Evolutionary conservation across 495 filamentous ascomycete species (phyloP).

Genomic region (Aspergillus nidulans): DNA sequence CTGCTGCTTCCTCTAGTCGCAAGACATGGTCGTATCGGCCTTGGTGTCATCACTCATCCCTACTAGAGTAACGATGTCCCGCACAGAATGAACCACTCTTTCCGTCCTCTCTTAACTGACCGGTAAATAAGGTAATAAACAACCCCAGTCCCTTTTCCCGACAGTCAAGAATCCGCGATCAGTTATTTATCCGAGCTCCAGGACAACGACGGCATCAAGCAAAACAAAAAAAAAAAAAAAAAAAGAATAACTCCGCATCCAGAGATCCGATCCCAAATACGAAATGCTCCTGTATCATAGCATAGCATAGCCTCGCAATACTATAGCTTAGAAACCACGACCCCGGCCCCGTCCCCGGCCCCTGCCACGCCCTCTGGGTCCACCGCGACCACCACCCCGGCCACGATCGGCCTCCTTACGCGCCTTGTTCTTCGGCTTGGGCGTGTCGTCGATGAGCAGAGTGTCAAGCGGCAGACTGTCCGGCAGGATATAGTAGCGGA

Average conservation of each 20-base stretch:
- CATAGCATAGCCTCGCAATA: not conserved
- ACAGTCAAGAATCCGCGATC: not conserved
- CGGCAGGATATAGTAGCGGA: slow-evolving; percentile 90
- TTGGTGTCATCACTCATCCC: not conserved
- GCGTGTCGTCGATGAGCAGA: slow-evolving; percentile 88
- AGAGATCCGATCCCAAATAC: slow-evolving; percentile 5
- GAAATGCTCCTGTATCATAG: not conserved
- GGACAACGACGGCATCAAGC: not conserved
- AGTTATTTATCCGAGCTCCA: not conserved
- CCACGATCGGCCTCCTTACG: slow-evolving; percentile 83
- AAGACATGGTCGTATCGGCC: not conserved
- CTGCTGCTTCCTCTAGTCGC: not conserved
- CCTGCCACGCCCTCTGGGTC: slow-evolving; percentile 53
- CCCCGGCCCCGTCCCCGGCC: slow-evolving; percentile 64
- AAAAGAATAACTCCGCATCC: slow-evolving; percentile 8
- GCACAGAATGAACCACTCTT: not conserved
- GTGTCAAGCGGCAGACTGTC: slow-evolving; percentile 93
- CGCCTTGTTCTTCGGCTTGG: slow-evolving; percentile 99
- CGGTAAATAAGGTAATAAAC: too few species aligned
- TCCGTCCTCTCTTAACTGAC: not conserved
- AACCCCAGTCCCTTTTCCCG: too few species aligned
- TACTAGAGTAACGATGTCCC: not conserved
- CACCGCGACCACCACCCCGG: slow-evolving; percentile 47
- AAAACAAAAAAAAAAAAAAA: not conserved
- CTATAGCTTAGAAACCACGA: slow-evolving; percentile 48